Base-by-base conservation (phyloP, 352 stramenopile genomes). In the Globisporangium spiculum region DNA sequence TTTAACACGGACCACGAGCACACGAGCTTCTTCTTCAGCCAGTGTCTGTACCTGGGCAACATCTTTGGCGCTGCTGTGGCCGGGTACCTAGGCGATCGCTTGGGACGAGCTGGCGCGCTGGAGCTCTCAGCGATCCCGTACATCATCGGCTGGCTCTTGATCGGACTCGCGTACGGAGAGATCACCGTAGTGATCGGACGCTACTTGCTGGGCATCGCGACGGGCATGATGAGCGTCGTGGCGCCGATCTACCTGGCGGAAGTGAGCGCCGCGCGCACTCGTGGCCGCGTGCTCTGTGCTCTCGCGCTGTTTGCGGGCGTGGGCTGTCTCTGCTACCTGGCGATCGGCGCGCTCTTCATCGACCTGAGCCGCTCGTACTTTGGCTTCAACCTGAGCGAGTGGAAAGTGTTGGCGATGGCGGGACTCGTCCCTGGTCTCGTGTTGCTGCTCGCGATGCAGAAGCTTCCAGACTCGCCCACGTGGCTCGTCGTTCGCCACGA, bases 361-460 rank as follows among this genome's bases (percentile, higher is more conserved):
- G 79, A 80, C 60, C 64, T 91, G 34, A 92, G 83, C 74, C 86
- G 72, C 20, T 69, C 76, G 55, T 93, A 89, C 70, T 63, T 90
- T 9, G 80, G 81, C 46, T 93, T 95, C 70, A 92, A 91, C 65
- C 73, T 95, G n/a, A 86, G 75, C 71, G 87, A 93, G 65, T 95
- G 87, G 85, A 92, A 91, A 60, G 70, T 86, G 32, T 65, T 93
- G 41, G 80, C 85, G 22, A 71, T 90, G 22, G 69, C 75, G 24
- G 81, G 83, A 4, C 63, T 92, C 6, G 38, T 78, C 7, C 85
- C 85, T 8, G 83, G 77, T 0, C 56, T 94, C 5, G 12, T 75
- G 48, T 63, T 94, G 48, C 65, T 94, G 41, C 63, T 91, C 14
- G 72, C 86, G 38, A 82, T 84, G 48, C 87, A 94, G 66, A 79